Conservation (phyloP, 768 basidiomycete genomes). For the Kwoniella mangroviensis region DNA sequence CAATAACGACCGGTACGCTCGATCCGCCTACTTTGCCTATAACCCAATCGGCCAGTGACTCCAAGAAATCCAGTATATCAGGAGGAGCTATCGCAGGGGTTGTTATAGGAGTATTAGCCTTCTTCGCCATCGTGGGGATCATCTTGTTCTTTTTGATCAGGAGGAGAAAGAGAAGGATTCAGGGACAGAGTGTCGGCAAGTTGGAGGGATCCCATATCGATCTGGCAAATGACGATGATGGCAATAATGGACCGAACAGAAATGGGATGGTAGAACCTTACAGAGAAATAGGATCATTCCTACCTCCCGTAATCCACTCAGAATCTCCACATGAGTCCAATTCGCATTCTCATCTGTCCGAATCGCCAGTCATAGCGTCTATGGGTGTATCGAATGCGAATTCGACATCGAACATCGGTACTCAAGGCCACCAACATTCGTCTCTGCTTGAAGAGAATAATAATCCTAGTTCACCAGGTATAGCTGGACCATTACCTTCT, state of each 20-base stretch:
- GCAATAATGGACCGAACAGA: constrained; percentile 2
- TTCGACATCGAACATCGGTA: background rate
- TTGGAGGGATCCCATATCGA: constrained; percentile 16
- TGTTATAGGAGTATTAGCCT: constrained; percentile 38
- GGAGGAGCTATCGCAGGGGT: constrained; percentile 48
- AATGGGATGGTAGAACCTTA: constrained; percentile 40
- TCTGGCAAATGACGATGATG: constrained; percentile 23
- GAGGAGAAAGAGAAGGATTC: constrained; percentile 21
- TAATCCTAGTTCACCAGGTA: constrained; percentile 14
- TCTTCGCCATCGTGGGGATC: constrained; percentile 22
- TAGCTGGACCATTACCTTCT: constrained; percentile 35
- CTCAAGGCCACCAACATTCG: constrained; percentile 11
- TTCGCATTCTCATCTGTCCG: constrained; percentile 1
- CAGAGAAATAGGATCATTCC: constrained; percentile 25
- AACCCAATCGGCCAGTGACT: constrained; percentile 9
- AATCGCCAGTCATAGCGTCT: background rate
- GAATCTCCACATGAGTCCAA: background rate
- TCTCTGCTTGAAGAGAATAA: constrained; percentile 7
- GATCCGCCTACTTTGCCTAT: constrained; percentile 29
- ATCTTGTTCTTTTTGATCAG: constrained; percentile 34
- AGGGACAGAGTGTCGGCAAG: background rate
- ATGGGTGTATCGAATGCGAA: background rate
- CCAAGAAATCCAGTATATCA: background rate
- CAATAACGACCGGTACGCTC: constrained; percentile 37
- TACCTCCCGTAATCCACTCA: background rate